These are phyloP conservation scores for Chlamydomonas incerta DNA, from an alignment of 139 green algal genomes.

Conservation along the genomic window DNA sequence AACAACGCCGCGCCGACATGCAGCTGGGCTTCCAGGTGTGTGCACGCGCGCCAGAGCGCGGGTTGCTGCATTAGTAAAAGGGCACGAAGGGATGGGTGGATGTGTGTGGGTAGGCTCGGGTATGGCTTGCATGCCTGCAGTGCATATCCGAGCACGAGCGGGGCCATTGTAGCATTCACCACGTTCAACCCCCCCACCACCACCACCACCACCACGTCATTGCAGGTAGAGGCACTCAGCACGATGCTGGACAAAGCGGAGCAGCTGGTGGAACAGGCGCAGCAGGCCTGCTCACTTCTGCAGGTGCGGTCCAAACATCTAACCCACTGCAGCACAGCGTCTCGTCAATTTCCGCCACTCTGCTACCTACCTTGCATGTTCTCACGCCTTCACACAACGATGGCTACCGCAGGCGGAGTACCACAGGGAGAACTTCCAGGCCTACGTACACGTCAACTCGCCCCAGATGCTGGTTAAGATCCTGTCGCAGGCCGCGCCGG, in stretches of 20 bases:
- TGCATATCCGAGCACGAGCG: too few relatives aligned
- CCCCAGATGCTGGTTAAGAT: constrained; percentile 34
- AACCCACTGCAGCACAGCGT: neutral
- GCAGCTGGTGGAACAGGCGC: constrained; percentile 10
- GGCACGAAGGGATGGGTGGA: too few relatives aligned
- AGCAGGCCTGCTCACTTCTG: neutral
- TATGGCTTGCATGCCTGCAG: too few relatives aligned
- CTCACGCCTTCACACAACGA: neutral
- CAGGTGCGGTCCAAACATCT: neutral
- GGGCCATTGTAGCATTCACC: too few relatives aligned
- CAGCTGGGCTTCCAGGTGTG: constrained; percentile 23
- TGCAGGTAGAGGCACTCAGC: constrained; percentile 16
- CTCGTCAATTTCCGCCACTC: too few relatives aligned
- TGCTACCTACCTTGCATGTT: too few relatives aligned
- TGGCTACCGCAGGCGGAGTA: constrained; percentile 19
- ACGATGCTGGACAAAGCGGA: constrained; percentile 29
- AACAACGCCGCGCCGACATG: neutral
- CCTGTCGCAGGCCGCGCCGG: constrained; percentile 6
- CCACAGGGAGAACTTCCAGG: constrained; percentile 38
- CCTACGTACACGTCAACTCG: constrained; percentile 24
- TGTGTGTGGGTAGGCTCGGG: too few relatives aligned
- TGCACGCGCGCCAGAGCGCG: too few relatives aligned
- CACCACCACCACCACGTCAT: too few relatives aligned
- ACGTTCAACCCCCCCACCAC: too few relatives aligned
- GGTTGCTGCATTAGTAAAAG: too few relatives aligned